Conservation (phyloP, 2,329 filamentous ascomycete species). For the Exserohilum rostratum region DNA sequence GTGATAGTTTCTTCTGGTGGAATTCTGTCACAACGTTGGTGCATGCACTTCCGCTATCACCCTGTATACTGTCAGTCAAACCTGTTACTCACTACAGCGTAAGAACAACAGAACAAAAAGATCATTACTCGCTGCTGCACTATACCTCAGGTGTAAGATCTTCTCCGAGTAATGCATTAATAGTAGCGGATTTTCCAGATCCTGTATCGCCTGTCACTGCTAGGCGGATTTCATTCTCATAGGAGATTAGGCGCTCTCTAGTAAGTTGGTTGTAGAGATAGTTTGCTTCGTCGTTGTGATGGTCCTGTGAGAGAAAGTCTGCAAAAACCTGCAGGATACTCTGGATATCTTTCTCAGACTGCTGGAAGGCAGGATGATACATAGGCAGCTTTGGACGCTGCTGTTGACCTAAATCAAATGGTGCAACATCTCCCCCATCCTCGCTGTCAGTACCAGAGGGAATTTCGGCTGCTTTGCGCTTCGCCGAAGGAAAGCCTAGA, state of each 20-base stretch:
- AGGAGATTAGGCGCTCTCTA: background rate
- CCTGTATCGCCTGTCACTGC: conserved; percentile 26
- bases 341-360: background rate
- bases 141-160: conserved; percentile 18
- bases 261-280: conserved; percentile 11
- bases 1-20: background rate
- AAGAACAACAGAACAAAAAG: too few relatives aligned
- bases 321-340: conserved; percentile 2
- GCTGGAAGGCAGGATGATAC: conserved; percentile 22
- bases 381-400: conserved; percentile 17
- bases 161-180: conserved; percentile 23
- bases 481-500: background rate
- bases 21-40: conserved; percentile 21
- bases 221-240: conserved; percentile 9
- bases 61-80: background rate
- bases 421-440: background rate
- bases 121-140: background rate
- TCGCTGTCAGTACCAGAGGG: background rate
- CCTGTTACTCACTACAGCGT: too few relatives aligned
- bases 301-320: background rate
- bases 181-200: conserved; percentile 23
- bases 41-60: conserved; percentile 12
- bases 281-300: conserved; percentile 5
- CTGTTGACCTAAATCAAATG: conserved; percentile 16
- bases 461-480: conserved; percentile 5